Evolutionary conservation across 1,284 basidiomycete genomes (phyloP).

Genomic region (Moesziomyces sp.): DNA sequence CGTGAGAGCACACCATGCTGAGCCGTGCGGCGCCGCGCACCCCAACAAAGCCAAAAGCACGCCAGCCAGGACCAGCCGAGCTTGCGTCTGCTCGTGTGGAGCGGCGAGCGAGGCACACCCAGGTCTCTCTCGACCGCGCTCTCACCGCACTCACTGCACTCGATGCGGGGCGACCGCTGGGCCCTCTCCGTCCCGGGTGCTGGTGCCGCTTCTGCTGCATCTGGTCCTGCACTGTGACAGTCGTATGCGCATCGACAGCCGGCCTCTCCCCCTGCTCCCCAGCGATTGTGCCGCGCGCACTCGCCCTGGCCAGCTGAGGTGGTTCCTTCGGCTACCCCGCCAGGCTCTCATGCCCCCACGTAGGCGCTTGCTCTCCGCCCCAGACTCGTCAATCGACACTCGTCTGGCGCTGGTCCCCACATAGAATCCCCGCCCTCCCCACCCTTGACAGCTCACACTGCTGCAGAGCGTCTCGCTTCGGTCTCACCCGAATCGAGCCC

Average conservation of each 20-base stretch:
- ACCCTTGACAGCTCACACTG: too few species aligned
- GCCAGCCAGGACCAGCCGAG: not conserved
- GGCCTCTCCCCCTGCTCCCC: too few species aligned
- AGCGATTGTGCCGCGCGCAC: not conserved
- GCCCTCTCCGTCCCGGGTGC: too few species aligned
- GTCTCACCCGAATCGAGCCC: too few species aligned
- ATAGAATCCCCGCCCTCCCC: not conserved
- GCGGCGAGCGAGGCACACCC: not conserved
- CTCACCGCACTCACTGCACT: too few species aligned
- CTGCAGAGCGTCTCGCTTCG: too few species aligned
- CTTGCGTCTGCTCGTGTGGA: not conserved
- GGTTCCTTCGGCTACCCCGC: not conserved
- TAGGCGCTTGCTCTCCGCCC: not conserved
- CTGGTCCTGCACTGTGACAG: not conserved
- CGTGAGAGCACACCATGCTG: too few species aligned
- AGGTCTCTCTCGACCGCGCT: not conserved
- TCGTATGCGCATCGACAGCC: not conserved
- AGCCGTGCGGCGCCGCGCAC: too few species aligned
- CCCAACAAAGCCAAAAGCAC: not conserved
- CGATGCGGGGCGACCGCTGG: too few species aligned
- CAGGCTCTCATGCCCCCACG: not conserved
- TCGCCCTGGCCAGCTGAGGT: not conserved
- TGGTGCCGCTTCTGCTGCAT: too few species aligned
- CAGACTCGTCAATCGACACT: not conserved
- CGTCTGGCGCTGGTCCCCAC: not conserved